Base-by-base conservation (phyloP, 495 filamentous ascomycete genomes). In the Penicillium salamii region DNA sequence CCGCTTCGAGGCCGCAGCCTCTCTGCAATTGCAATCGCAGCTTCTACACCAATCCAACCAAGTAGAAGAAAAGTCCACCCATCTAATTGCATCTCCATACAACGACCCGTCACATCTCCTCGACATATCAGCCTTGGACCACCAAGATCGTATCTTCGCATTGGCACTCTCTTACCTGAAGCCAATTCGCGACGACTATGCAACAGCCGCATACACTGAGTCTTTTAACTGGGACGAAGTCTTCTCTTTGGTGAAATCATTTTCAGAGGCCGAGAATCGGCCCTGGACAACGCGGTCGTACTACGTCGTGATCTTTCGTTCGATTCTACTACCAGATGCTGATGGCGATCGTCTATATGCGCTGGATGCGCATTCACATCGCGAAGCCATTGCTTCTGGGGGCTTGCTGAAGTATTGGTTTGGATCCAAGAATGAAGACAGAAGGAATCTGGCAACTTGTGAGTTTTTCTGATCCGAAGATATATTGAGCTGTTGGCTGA, bases 361-460 rank as follows among this genome's bases (percentile, higher is more conserved):
- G 14, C 68, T 95, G 49, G 91, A 96, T 64, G 79, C 79, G 55
- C 77, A 79, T 37, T 87, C 88, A 11, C 90, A 95, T 58, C 73
- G 75, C 21, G 89, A 95, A 66, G 91, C 91, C 9, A 83, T 79
- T 4, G 73, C 73, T 28, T 86, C 83, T 54, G 90, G 89, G 1
- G 90, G 91, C n/a, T 75, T 96, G 59, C 69, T 95, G 58, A 93
- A 95, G 80, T 91, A 91, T 69, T 93, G 89, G 88, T 91, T 88
- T 62, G 87, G 87, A 12, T 66, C 64, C 23, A 86, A 86, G 26
- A 79, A 90, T 68, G 71, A 62, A 28, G 63, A 84, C 26, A 74
- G 78, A 19, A 72, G 76, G 58, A 91, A 91, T 66, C 65, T 91
- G 51, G 87, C 88, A 39, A 91, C 87, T 36, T 91, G 86, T 78